phyloP scores from a whole-genome alignment of 2,329 filamentous ascomycete genomes.

The Cucurbitaria berberidis region DNA sequence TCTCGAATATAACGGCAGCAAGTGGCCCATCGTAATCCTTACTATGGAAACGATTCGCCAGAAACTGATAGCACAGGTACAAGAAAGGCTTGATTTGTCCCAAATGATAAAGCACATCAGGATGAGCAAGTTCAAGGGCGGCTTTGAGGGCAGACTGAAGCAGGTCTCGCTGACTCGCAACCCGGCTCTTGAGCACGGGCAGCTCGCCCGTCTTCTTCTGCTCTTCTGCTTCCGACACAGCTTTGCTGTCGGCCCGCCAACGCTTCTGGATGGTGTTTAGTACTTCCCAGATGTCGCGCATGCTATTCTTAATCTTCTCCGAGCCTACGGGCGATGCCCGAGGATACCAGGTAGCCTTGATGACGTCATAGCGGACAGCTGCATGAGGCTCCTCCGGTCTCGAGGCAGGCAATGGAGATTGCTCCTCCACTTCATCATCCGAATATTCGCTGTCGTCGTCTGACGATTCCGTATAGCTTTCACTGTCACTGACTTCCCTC shows the following conservation, averaged over 20 bases:
- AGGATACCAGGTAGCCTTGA: constrained; percentile 66
- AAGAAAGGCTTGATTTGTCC: constrained; percentile 50
- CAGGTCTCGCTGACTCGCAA: constrained; percentile 63
- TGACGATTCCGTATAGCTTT: constrained; percentile 55
- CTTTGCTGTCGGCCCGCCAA: constrained; percentile 65
- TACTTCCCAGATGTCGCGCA: constrained; percentile 65
- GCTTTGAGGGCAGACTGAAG: constrained; percentile 59
- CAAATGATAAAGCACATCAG: constrained; percentile 52
- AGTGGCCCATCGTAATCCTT: constrained; percentile 54
- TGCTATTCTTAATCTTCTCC: constrained; percentile 60
- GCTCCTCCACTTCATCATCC: constrained; percentile 61
- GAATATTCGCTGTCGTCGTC: constrained; percentile 60
- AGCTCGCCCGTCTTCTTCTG: constrained; percentile 62
- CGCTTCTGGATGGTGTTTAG: constrained; percentile 65
- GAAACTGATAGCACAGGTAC: constrained; percentile 56
- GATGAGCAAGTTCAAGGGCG: constrained; percentile 55
- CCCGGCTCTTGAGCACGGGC: constrained; percentile 61
- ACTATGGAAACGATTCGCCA: constrained; percentile 55
- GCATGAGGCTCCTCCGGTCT: constrained; percentile 60
- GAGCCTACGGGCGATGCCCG: constrained; percentile 57
- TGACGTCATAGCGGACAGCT: constrained; percentile 64
- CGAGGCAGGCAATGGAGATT: constrained; percentile 60
- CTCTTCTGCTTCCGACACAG: constrained; percentile 64
- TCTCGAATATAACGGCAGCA: constrained; percentile 51
- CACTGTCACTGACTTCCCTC: constrained; percentile 51